Evolutionary conservation across 345 rosid genomes (phyloP), one percentile per base, ranked within the genome.

Genomic region (Salix arbutifolia): DNA sequence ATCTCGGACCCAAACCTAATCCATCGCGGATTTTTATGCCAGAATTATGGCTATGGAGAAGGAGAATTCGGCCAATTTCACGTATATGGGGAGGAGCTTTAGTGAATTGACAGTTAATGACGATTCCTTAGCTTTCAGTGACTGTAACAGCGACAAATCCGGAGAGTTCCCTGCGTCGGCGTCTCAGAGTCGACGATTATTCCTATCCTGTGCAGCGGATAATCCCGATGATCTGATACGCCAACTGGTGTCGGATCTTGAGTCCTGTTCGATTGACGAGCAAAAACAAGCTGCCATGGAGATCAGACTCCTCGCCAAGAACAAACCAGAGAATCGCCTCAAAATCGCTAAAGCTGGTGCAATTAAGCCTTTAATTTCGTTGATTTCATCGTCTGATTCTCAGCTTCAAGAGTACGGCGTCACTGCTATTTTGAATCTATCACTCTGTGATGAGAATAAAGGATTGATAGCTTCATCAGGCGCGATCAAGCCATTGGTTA

Each of bases 281-380:
- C 94, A 88, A 80, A 93, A 91, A 85, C 97, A 90, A 65, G 98
- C 99, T n/a, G 99, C 96, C 26, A 85, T 96, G 97, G 99, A 96
- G 88, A 85, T 93, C 79, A 83, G 98, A 65, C 92, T 96, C 46
- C 87, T 93, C 72, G 92, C 99, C 40, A 96, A 93, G 88, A 90
- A 96, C 88, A 93, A 91, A 62, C 81, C 93, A 1, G 97, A 93
- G 83, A 89, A 91, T 53, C 98, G 99, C 72, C 72, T 90, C 79
- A 89, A 87, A 80, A 93, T 96, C 74, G 99, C 95, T 2, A 84
- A 82, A 61, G 90, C 94, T 3, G 99, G 99, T 3, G 98, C 99
- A 60, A 80, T 96, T 67, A 90, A 83, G 87, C 98, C 99, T 4
- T 73, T 96, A 67, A 70, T 96, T 73, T 80, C 90, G 65, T 71